phyloP scores from a whole-genome alignment of 164 flowering plant genomes.

The Liquidambar formosana region DNA sequence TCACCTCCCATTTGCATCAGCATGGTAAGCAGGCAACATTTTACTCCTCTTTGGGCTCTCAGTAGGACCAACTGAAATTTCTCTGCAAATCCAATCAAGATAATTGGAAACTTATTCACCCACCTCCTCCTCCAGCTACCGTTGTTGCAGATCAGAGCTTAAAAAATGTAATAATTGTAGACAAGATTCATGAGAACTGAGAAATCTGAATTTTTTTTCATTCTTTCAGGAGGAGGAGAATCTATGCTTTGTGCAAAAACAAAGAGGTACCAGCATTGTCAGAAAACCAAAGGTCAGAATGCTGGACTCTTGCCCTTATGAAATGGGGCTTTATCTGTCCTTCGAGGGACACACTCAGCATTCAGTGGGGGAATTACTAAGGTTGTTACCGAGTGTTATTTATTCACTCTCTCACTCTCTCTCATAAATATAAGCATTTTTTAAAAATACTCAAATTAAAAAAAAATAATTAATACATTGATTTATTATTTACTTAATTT shows the following conservation, averaged over 20 bases:
- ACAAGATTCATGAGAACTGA: neutral
- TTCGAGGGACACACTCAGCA: too few relatives aligned
- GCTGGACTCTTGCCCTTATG: slow-evolving; percentile 6
- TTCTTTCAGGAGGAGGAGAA: slow-evolving; percentile 1
- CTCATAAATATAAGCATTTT: too few relatives aligned
- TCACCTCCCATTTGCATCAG: slow-evolving; percentile 40
- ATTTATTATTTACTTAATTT: too few relatives aligned
- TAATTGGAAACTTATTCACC: neutral
- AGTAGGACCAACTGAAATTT: slow-evolving; percentile 1
- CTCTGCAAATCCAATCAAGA: neutral
- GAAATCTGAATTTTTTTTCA: neutral
- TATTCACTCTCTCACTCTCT: too few relatives aligned
- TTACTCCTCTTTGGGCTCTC: slow-evolving; percentile 3
- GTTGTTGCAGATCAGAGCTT: neutral
- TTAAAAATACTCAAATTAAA: too few relatives aligned
- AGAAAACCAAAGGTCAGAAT: neutral
- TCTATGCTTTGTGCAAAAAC: slow-evolving; percentile 9
- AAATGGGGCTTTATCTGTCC: neutral
- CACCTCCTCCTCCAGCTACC: neutral
- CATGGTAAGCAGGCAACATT: slow-evolving; percentile 24
- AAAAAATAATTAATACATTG: too few relatives aligned
- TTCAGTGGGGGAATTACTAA: too few relatives aligned
- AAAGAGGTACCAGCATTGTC: neutral
- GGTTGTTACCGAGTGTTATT: too few relatives aligned
- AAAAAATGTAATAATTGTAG: neutral